Conservation (phyloP, 2,329 filamentous ascomycete genomes). For the Hymenoscyphus fraxineus region DNA sequence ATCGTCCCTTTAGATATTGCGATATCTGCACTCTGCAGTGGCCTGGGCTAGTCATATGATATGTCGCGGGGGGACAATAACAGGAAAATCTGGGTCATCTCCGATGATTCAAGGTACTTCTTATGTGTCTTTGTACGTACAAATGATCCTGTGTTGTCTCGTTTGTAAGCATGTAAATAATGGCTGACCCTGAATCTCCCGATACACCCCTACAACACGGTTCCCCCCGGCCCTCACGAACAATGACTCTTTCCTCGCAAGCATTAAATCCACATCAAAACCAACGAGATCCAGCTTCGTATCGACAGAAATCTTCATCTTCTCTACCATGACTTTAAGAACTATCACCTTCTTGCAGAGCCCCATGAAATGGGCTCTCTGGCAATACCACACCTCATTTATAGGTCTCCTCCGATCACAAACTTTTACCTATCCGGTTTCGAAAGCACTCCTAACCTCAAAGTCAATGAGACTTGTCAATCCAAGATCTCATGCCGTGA, state of each 20-base stretch:
- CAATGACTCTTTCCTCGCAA: not conserved
- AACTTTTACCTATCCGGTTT: not conserved
- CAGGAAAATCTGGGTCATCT: no score
- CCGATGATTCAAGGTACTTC: no score
- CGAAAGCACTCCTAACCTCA: slow-evolving; percentile 1
- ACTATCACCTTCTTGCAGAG: not conserved
- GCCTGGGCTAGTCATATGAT: no score
- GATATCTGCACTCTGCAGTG: no score
- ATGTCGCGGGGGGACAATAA: no score
- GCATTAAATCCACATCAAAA: not conserved
- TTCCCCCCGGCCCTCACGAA: not conserved
- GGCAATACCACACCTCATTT: not conserved
- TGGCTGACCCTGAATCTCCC: no score
- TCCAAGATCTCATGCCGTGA: not conserved
- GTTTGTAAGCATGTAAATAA: no score
- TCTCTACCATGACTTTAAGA: not conserved
- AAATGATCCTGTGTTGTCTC: no score
- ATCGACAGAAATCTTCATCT: not conserved
- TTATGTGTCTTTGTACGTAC: no score
- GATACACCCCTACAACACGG: no score
- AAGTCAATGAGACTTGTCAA: slow-evolving; percentile 1
- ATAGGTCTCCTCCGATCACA: slow-evolving; percentile 3
- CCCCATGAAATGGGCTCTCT: not conserved
- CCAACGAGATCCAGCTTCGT: not conserved
- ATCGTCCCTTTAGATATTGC: no score